Evolutionary conservation across 805 yeast species (phyloP), one percentile per base, ranked within the genome.

Genomic region (Wickerhamiella parazyma): DNA sequence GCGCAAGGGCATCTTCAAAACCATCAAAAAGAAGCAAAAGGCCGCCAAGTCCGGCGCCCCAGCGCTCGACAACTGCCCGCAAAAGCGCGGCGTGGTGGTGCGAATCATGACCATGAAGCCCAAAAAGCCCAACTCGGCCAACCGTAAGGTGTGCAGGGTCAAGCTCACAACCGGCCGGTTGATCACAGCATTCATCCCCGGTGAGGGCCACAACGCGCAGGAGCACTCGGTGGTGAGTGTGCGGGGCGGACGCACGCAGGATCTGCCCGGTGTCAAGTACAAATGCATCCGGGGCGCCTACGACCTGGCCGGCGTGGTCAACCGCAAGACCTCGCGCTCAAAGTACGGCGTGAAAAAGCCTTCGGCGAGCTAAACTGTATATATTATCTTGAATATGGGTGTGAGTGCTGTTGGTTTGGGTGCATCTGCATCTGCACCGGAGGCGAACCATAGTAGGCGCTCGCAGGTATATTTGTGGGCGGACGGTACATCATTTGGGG

Each of bases 191-290:
- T 87, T 86, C 61, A 91, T 91, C 46, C 95, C 96, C 12, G 99
- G 99, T 44, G 96, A 91, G 60, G 98, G 99, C 17, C 98, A 91
- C 64, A 91, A 91, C 58, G 67, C 94, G 18, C 97, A 91, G 67
- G 99, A 91, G 62, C 99, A 91, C 66, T 83, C 93, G 57, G 93
- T 91, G 41, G 97, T 91, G 1, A 74, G 77, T 42, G 94, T 91
- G 3, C 76, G 98, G 64, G 99, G 99, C n/a, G 99, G 98, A 12
- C 78, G 96, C 71, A 84, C 84, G 42, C 95, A 87, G 60, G 99
- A 91, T 76, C 69, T 89, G 55, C 98, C 98, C 20, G 99, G 99
- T 73, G 95, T 91, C 39, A 87, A 85, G 61, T 91, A 91, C 63
- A 91, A 83, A 64, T 70, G 85, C 53, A 81, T 91, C 17, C 76